Base-by-base conservation (phyloP, 163 green algal species). In the Volvox carteri region DNA sequence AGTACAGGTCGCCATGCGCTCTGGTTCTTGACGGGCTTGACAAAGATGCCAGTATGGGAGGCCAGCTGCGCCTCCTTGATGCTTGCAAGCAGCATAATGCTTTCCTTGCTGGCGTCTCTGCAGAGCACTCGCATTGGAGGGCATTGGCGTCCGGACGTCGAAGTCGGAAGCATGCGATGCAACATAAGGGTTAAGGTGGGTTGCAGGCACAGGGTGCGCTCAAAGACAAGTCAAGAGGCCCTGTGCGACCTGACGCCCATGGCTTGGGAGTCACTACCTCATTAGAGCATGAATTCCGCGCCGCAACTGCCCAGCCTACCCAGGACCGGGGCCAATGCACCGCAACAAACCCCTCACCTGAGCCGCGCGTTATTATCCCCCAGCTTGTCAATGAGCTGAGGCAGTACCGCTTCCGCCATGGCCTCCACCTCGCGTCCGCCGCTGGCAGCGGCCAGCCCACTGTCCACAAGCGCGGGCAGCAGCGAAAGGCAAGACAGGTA, bases 1-100 rank as follows among this genome's bases (percentile, higher is more conserved):
- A 98, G 92, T 48, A 98, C 90, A 5, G 94, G 94, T 72, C 95
- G 93, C 95, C 94, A 97, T 0, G 95, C 94, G 8, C 85, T 93
- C 78, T 96, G 93, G 56, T 92, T 95, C 92, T 97, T 97, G 28
- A 95, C 67, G 0, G 95, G 94, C 65, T 92, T 95, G 50, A 95
- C 4, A 41, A 97, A 89, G 19, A 90, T 30, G 81, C 30, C 33
- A 5, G 86, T 89, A 83, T 72, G 74, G 21, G 39, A 25, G 1
- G 67, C 68, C 76, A 97, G 81, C 14, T 85, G 92, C 7, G 68
- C 86, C 8, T 95, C 90, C 54, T 90, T 88, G 35, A 93, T 48
- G 30, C 73, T 75, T 0, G 94, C 92, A 41, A 98, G 79, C 30
- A 93, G 85, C 86, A 96, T 86, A 33, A 96, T 85, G 44, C 76